These are phyloP conservation scores for Emergomyces orientalis DNA, from an alignment of 2,329 filamentous ascomycete genomes.

Conservation along the genomic window DNA sequence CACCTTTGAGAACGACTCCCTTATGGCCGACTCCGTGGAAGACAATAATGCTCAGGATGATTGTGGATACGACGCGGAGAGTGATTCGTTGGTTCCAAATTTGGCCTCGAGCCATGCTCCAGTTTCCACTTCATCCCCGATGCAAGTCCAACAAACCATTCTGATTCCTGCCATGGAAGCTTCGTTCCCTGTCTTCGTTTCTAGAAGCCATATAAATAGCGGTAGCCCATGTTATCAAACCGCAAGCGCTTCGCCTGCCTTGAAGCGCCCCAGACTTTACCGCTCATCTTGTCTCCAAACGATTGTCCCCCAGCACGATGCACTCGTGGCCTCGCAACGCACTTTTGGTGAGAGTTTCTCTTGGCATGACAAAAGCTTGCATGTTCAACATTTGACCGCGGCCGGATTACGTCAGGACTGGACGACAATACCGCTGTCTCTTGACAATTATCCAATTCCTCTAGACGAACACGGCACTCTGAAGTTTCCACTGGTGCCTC, in stretches of 20 bases:
- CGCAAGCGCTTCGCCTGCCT: not conserved
- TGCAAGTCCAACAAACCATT: conserved; percentile 41
- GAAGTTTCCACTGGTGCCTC: not conserved
- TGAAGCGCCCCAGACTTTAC: not conserved
- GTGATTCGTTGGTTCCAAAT: not conserved
- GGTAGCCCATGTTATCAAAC: not conserved
- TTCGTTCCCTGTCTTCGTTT: not conserved
- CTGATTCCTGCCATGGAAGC: not conserved
- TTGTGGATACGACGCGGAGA: not conserved
- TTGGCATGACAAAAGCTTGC: not conserved
- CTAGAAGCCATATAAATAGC: not conserved
- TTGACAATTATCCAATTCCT: not conserved
- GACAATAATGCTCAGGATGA: not conserved
- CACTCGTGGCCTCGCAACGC: not conserved
- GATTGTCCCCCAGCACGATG: not conserved
- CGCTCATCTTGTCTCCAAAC: not conserved
- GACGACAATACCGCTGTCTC: not conserved
- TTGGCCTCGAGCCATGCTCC: conserved; percentile 52
- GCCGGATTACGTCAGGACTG: too few relatives aligned
- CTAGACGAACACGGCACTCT: not conserved
- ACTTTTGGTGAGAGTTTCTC: not conserved
- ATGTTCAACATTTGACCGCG: not conserved
- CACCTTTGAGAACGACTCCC: not conserved
- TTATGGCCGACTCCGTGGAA: not conserved
- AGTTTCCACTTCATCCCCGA: conserved; percentile 48